phyloP scores from a whole-genome alignment of 2,329 filamentous ascomycete species.

The Exophiala mesophila region DNA sequence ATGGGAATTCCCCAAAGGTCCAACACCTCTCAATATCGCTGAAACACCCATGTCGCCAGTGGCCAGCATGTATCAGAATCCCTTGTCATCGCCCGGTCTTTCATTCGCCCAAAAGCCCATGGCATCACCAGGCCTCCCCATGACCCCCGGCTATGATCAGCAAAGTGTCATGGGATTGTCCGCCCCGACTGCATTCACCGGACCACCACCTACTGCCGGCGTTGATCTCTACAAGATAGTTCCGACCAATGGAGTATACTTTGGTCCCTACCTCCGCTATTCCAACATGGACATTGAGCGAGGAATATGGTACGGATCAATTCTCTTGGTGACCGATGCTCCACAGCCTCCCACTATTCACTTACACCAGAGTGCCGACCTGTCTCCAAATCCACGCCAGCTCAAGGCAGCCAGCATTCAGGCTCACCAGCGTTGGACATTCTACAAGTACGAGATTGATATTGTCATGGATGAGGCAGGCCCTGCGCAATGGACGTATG shows the following conservation, averaged over 20 bases:
- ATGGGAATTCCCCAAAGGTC: conserved; percentile 97
- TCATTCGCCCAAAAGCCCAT: conserved; percentile 59
- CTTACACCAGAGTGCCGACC: conserved; percentile 80
- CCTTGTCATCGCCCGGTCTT: conserved; percentile 64
- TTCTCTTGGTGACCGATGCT: conserved; percentile 85
- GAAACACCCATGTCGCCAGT: conserved; percentile 77
- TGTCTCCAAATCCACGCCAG: conserved; percentile 89
- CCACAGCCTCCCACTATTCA: conserved; percentile 94
- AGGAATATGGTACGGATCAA: conserved; percentile 87
- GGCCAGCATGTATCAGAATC: conserved; percentile 68
- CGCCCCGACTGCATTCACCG: conserved; percentile 74
- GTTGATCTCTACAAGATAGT: conserved; percentile 91
- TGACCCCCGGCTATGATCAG: conserved; percentile 71
- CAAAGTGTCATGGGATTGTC: conserved; percentile 82
- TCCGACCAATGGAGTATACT: conserved; percentile 95
- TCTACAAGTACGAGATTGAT: conserved; percentile 91
- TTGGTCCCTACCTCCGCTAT: conserved; percentile 91
- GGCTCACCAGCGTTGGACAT: conserved; percentile 88
- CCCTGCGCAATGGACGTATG: conserved; percentile 90
- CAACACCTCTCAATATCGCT: conserved; percentile 81
- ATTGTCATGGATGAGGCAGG: conserved; percentile 77
- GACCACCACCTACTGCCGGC: conserved; percentile 80
- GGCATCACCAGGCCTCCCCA: conserved; percentile 74
- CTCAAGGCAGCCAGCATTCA: conserved; percentile 76
- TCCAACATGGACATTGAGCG: conserved; percentile 95